A percentile compares a stretch with the other conserved stretches of the same genome.
These are phyloP conservation scores for Hsuehochloa calcarea DNA, from an alignment of 176 grass and related monocot species.

Conservation along the genomic window DNA sequence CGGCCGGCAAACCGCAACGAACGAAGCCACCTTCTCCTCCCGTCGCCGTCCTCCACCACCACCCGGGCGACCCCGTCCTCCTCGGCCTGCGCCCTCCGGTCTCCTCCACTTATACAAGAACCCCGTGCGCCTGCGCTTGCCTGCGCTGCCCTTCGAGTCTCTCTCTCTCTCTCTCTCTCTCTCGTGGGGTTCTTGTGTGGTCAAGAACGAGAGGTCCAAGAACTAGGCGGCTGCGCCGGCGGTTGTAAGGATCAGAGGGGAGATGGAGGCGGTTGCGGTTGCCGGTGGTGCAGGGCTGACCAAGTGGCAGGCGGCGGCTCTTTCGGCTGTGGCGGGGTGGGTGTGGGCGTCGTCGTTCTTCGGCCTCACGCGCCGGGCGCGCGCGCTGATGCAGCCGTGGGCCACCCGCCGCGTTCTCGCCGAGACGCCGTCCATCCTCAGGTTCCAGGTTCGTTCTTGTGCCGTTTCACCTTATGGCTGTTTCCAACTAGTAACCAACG, in stretches of 20 bases:
- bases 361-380: constrained; percentile 68
- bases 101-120: constrained; percentile 31
- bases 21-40: background rate
- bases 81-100: constrained; percentile 7
- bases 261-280: constrained; percentile 12
- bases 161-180: background rate
- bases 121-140: background rate
- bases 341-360: constrained; percentile 71
- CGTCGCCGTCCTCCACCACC: background rate
- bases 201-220: background rate
- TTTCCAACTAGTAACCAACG: background rate
- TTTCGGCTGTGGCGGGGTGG: constrained; percentile 67
- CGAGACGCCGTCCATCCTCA: constrained; percentile 61
- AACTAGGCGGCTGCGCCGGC: background rate
- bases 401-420: constrained; percentile 61
- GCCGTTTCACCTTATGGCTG: background rate
- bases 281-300: constrained; percentile 58
- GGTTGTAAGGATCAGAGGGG: background rate
- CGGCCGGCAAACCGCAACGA: constrained; percentile 37
- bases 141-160: background rate
- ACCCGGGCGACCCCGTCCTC: constrained; percentile 26
- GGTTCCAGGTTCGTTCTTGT: constrained; percentile 62
- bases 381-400: constrained; percentile 68
- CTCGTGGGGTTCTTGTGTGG: constrained; percentile 19
- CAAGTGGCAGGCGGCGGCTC: constrained; percentile 71